phyloP scores from a whole-genome alignment of 495 filamentous ascomycete genomes.

The Penicillium verhagenii region DNA sequence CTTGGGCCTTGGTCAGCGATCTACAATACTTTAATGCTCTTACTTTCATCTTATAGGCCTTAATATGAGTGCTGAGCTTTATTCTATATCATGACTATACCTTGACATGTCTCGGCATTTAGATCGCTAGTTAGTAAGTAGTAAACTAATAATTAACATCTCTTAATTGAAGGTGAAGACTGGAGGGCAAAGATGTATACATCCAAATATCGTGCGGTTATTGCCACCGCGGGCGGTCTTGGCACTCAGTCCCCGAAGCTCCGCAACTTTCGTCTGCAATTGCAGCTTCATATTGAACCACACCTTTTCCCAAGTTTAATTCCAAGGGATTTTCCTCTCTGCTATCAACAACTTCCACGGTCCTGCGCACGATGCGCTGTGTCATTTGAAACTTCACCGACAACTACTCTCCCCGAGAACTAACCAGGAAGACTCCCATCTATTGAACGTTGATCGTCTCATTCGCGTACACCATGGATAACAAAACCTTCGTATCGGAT shows the following conservation, averaged over 20 bases:
- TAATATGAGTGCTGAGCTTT: too few species aligned
- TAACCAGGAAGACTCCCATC: not conserved
- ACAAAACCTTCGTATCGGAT: conserved; percentile 47
- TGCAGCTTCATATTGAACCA: not conserved
- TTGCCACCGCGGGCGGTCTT: conserved; percentile 19
- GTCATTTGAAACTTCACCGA: not conserved
- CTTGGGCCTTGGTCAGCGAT: conserved; percentile 2
- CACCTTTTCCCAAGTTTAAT: not conserved
- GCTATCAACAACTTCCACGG: not conserved
- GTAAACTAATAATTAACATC: too few species aligned
- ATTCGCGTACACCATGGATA: conserved; percentile 32
- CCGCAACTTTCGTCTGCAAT: conserved; percentile 4
- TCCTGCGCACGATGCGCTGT: not conserved
- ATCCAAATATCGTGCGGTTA: too few species aligned
- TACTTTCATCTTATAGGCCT: not conserved
- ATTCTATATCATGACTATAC: too few species aligned
- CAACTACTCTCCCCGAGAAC: not conserved
- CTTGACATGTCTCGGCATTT: too few species aligned
- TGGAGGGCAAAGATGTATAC: too few species aligned
- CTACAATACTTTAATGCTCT: not conserved
- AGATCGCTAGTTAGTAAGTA: too few species aligned
- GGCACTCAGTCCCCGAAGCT: conserved; percentile 14
- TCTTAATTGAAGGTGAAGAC: too few species aligned
- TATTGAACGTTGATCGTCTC: not conserved
- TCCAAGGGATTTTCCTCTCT: not conserved